phyloP scores from a whole-genome alignment of 1,284 basidiomycete species.

The Ustilago lituana region DNA sequence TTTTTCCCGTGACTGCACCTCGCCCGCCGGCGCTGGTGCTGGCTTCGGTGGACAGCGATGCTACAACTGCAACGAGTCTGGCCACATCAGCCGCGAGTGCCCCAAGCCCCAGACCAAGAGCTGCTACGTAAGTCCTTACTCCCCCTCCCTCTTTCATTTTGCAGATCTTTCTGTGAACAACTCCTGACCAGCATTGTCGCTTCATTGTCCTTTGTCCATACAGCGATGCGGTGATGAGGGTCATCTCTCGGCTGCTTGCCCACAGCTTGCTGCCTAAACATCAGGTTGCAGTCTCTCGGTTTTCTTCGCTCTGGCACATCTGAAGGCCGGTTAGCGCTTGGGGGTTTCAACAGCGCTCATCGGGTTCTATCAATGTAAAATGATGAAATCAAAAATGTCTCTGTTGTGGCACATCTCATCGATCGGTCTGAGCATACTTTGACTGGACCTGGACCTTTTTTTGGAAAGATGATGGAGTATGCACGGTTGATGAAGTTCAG shows the following conservation, averaged over 20 bases:
- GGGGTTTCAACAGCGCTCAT: not conserved
- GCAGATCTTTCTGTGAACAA: not conserved
- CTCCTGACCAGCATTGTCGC: too few species aligned
- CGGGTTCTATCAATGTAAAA: not conserved
- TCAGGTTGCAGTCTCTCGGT: not conserved
- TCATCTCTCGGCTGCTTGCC: conserved; percentile 49
- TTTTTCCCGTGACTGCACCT: conserved; percentile 63
- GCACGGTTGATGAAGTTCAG: too few species aligned
- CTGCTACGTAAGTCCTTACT: conserved; percentile 51
- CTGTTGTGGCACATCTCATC: conserved; percentile 5
- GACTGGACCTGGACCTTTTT: too few species aligned
- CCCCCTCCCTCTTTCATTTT: not conserved
- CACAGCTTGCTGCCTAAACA: conserved; percentile 34
- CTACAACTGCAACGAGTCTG: conserved; percentile 65
- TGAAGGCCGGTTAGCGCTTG: not conserved
- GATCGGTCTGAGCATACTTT: not conserved
- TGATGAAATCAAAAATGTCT: conserved; percentile 6
- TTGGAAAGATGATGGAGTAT: too few species aligned
- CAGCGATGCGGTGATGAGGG: conserved; percentile 48
- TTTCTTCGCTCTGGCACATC: not conserved
- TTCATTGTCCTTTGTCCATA: too few species aligned
- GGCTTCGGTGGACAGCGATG: conserved; percentile 50
- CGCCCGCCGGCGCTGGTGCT: conserved; percentile 44
- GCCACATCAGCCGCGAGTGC: conserved; percentile 63
- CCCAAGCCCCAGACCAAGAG: conserved; percentile 58